Evolutionary conservation across 768 basidiomycete genomes (phyloP), one percentile per base, ranked within the genome.

Genomic region (Candolleomyces eurysporus): DNA sequence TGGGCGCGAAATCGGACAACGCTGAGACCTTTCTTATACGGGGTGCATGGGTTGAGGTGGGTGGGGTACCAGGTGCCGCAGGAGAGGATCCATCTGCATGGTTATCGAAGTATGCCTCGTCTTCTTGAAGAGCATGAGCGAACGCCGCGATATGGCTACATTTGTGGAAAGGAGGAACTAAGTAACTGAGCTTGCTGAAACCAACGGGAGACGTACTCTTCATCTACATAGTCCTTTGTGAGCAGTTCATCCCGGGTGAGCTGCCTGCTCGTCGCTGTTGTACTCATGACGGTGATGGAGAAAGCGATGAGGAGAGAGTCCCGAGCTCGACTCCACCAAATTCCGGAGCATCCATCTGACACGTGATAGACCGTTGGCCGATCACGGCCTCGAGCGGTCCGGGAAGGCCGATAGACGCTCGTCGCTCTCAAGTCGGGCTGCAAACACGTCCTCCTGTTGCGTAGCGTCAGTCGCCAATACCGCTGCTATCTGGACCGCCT

Each of bases 1-100:
- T 86, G 0, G 96, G 97, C 5, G 95, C 92, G 66, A 93, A 94
- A 71, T 96, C 94, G 2, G 88, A 90, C 54, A 93, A 75, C 1
- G 92, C 92, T 55, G 90, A 87, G 6, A 96, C 86, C 74, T 92
- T 94, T 69, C 85, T 82, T 22, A 92, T 82, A 17, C 91, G 86
- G 6, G 67, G 68, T 31, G 54, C 57, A 30, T 61, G 60, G 10
- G 51, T 32, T 13, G 53, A 56, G 48, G 36, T 26, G 65, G 72
- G 64, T 6, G 62, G 79, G 31, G 74, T 75, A n/a, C 76, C 77
- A 61, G 78, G 79, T 50, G 78, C 70, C 42, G 74, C 70, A 9
- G 76, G 74, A 21, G 77, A 79, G 31, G 72, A 69, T n/a, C 65
- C 66, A 63, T 73, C 75, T 51, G 65, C 72, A 30, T 70, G 69